Base-by-base conservation (phyloP, 177 flowering plant species). In the Vitis hybrid region DNA sequence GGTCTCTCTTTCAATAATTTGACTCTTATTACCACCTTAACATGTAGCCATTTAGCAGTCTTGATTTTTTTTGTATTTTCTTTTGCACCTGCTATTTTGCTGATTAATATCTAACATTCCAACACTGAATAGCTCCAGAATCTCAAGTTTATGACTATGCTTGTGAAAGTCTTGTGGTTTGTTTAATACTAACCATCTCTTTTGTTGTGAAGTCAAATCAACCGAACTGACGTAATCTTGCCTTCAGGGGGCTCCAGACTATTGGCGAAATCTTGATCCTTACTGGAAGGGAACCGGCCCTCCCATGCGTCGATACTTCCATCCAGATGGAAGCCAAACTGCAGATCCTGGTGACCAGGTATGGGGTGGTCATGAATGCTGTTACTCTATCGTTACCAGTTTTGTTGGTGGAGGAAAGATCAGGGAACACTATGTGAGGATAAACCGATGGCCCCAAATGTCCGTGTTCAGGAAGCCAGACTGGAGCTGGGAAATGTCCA, bases 401-500 rank as follows among this genome's bases (percentile, higher is more conserved):
- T 65, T 89, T 46, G 70, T 86, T 50, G 89, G 70, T 24, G 88
- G 80, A 14, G 90, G 86, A 64, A 83, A 64, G 52, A 88, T 93
- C 64, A 77, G 97, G 77, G 81, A 82, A 62, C 92, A 91, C 70
- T 93, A 93, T 69, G 94, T 93, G 15, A 77, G 98, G 75, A 88
- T 93, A 57, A 91, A 91, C 81, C 79, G 96, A 55, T 90, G 96
- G 97, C 94, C 90, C 1, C 77, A 46, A 3, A 65, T 93, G 84
- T 56, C 27, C 4, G 85, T 93, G 58, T 68, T 69, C 11, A 82
- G 97, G 76, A 91, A 83, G 62, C 64, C 70, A 24, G 92, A 93
- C 75, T 91, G 97, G 98, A 81, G 97, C 76, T 92, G 98, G 96
- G 89, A 82, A 69, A 75, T 91, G 85, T 78, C 83, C 64, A 93